Evolutionary conservation across 371 early-diverging fungal species (phyloP), one percentile per base, ranked within the genome.

Genomic region (Mortierella sp.): DNA sequence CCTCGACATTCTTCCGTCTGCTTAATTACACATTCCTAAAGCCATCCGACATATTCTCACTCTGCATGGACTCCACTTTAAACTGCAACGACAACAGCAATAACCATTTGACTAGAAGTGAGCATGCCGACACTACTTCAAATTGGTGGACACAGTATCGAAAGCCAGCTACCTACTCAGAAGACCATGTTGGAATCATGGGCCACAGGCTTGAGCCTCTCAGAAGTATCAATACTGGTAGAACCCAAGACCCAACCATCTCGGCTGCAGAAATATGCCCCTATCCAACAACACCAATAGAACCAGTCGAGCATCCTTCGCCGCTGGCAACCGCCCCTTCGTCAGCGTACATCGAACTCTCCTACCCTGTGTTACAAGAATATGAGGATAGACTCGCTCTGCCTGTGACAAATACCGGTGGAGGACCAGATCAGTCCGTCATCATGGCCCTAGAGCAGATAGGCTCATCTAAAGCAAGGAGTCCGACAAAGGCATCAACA

Each of bases 161-260:
- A 0, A 61, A 28, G 21, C 69, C 62, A 9, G 62, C 62, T 14
- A 50, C 43, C 15, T 69, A 69, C 46, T 41, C 49, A 21, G 62
- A 61, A 23, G 69, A 60, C 37, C 50, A 60, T 27, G 52, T 34
- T 46, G 30, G 52, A 7, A 49, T 39, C 3, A 42, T 54, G 2
- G 34, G 44, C 26, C 51, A 26, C 2, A 39, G 30, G 2, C 47
- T 39, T 23, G 62, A 50, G 12, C 57, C 56, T n/a, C 61, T 61
- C 21, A 27, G 26, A 6, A 28, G 19, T 8, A 6, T 43, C 15
- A 44, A 47, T 24, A 34, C 17, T 0, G 24, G 50, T 24, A 48
- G 27, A 39, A 17, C 24, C 28, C 27, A 15, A 23, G 50, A 17
- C 28, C 12, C 60, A 0, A 19, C 7, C 19, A n/a, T 21, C 44